These are phyloP conservation scores for Petrea volubilis DNA, from an alignment of 257 asterid species.

Conservation along the genomic window DNA sequence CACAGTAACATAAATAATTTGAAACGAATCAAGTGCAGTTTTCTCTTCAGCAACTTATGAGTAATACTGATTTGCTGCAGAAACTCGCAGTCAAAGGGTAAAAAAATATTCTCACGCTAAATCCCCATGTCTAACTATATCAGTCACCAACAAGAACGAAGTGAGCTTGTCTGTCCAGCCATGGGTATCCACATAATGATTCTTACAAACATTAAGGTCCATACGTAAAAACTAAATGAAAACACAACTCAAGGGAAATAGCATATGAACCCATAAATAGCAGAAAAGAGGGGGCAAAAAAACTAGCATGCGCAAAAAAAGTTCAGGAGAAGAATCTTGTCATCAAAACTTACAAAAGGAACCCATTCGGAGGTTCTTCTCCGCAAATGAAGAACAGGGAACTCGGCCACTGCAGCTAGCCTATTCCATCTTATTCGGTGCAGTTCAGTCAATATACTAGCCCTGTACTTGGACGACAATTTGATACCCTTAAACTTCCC, in stretches of 20 bases:
- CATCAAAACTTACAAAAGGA: conserved; percentile 62
- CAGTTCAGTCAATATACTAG: conserved; percentile 86
- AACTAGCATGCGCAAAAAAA: not conserved
- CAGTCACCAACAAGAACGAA: conserved; percentile 12
- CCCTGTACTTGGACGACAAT: conserved; percentile 81
- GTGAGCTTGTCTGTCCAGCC: not conserved
- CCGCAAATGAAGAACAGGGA: conserved; percentile 78
- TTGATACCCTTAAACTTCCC: conserved; percentile 85
- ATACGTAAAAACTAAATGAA: conserved; percentile 8
- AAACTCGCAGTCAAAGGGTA: not conserved
- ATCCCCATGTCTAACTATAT: not conserved
- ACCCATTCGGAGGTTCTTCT: conserved; percentile 87
- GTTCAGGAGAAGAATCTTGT: not conserved
- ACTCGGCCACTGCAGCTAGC: conserved; percentile 67
- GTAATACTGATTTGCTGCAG: not conserved
- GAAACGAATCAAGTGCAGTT: not conserved
- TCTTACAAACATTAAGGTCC: conserved; percentile 6
- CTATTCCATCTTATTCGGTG: conserved; percentile 85
- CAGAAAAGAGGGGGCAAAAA: not conserved
- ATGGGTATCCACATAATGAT: not conserved
- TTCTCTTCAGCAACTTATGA: conserved; percentile 3
- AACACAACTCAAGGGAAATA: conserved; percentile 3
- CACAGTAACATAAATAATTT: not conserved
- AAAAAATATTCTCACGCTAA: not conserved
- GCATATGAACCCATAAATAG: not conserved